A percentile compares a stretch with the other conserved stretches of the same genome.
Conservation (phyloP, 2,329 filamentous ascomycete genomes). For the Thelonectria blattea region DNA sequence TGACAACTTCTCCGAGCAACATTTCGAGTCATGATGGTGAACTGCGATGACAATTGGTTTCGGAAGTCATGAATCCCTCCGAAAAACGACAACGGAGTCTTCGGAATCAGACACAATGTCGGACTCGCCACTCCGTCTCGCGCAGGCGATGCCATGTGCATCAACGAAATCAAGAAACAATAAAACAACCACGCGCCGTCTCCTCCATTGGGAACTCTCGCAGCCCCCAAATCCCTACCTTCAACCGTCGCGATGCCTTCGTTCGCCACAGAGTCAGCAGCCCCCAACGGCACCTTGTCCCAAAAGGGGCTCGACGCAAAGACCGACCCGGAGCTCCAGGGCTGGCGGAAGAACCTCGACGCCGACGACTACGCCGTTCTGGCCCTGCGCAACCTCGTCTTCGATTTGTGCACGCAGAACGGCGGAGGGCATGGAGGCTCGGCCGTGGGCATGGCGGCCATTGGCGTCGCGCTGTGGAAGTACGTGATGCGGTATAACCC, state of each 20-base stretch:
- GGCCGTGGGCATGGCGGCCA: slow-evolving; percentile 25
- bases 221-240: not conserved
- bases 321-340: not conserved
- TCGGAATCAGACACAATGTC: not conserved
- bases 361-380: slow-evolving; percentile 23
- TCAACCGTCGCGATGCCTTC: slow-evolving; percentile 11
- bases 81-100: not conserved
- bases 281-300: slow-evolving; percentile 6
- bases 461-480: slow-evolving; percentile 55
- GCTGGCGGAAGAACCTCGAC: slow-evolving; percentile 2
- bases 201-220: not conserved
- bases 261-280: not conserved
- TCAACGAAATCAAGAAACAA: not conserved
- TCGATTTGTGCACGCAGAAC: slow-evolving; percentile 20
- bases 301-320: not conserved
- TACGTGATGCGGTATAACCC: slow-evolving; percentile 65
- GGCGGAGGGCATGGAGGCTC: slow-evolving; percentile 22
- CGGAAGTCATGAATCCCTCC: not conserved
- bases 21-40: not conserved
- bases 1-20: not conserved
- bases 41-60: not conserved
- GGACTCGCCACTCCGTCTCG: not conserved
- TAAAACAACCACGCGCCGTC: not conserved
- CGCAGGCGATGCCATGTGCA: not conserved
- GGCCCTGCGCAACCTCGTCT: slow-evolving; percentile 19